These are phyloP conservation scores for Chrysoporthe cubensis DNA, from an alignment of 2,329 filamentous ascomycete species.

Conservation along the genomic window DNA sequence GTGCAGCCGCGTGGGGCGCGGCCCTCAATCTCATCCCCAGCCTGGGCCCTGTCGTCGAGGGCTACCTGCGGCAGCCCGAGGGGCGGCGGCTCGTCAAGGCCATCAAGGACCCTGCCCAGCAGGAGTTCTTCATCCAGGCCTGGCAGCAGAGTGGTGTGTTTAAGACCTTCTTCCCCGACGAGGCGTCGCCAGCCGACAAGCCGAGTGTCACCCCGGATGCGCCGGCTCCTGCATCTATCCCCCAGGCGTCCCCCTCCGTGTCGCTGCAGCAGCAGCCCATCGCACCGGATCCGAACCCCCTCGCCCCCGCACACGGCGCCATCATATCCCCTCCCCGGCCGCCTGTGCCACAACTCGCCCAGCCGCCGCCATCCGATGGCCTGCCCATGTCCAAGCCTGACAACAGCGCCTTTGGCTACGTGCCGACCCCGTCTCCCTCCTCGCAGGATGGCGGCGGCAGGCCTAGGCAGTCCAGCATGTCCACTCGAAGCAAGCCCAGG, in stretches of 20 bases:
- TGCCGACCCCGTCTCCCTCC: constrained; percentile 30
- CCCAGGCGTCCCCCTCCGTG: constrained; percentile 1
- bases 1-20: constrained; percentile 44
- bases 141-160: constrained; percentile 44
- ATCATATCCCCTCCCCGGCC: constrained; percentile 18
- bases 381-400: constrained; percentile 21
- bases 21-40: constrained; percentile 42
- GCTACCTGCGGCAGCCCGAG: constrained; percentile 38
- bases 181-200: constrained; percentile 25
- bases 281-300: neutral
- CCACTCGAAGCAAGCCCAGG: constrained; percentile 19
- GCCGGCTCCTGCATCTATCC: constrained; percentile 7
- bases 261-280: constrained; percentile 16
- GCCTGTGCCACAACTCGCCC: constrained; percentile 24
- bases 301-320: constrained; percentile 16
- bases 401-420: constrained; percentile 22
- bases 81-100: constrained; percentile 38
- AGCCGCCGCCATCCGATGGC: constrained; percentile 12
- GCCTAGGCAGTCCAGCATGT: constrained; percentile 25
- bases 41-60: constrained; percentile 42
- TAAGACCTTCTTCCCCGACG: constrained; percentile 40
- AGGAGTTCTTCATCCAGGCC: constrained; percentile 41
- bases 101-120: constrained; percentile 42
- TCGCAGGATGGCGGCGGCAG: constrained; percentile 28
- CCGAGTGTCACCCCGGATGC: constrained; percentile 20